phyloP scores from a whole-genome alignment of 495 filamentous ascomycete genomes.

The Pyronema omphalodes region DNA sequence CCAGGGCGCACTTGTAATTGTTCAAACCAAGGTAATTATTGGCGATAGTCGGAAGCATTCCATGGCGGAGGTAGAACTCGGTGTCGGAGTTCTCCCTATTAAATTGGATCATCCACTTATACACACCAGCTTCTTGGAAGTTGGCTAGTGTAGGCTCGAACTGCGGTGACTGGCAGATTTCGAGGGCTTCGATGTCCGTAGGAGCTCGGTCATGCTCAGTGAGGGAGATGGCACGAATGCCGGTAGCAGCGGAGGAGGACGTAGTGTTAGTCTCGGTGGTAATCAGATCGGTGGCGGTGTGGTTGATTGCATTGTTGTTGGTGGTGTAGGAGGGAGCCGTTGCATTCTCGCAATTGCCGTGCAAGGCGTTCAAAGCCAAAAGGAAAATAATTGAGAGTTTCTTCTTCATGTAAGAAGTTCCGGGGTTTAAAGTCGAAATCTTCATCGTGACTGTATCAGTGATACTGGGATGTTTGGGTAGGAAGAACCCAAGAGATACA shows the following conservation, averaged over 20 bases:
- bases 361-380: no score
- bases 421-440: no score
- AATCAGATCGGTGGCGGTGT: no score
- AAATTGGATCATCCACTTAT: conserved; percentile 14
- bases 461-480: no score
- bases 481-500: no score
- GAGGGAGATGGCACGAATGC: no score
- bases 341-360: no score
- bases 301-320: no score
- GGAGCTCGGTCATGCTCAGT: background rate
- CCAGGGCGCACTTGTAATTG: conserved; percentile 20
- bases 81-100: conserved; percentile 9
- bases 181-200: conserved; percentile 12
- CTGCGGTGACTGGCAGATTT: conserved; percentile 20
- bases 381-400: no score
- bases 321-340: no score
- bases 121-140: conserved; percentile 12
- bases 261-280: background rate
- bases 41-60: conserved; percentile 16
- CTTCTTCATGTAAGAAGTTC: no score
- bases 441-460: no score
- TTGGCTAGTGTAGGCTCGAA: conserved; percentile 17
- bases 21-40: conserved; percentile 20
- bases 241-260: conserved; percentile 4
- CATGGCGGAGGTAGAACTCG: conserved; percentile 14